phyloP scores from a whole-genome alignment of 176 grass and related monocot species.

The Musa beccarii region DNA sequence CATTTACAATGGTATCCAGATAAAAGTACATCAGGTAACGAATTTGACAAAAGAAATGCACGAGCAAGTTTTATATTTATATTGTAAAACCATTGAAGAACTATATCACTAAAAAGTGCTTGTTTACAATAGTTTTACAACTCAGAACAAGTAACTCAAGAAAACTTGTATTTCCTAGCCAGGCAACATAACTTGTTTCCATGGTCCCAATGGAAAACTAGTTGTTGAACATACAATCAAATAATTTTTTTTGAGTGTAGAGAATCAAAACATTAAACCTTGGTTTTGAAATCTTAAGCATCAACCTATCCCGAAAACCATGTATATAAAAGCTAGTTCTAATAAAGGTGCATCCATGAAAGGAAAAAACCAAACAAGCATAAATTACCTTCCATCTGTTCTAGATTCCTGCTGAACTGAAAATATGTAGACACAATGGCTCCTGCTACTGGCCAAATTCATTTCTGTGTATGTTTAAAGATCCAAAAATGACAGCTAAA shows the following conservation, averaged over 20 bases:
- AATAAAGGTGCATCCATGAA: background rate
- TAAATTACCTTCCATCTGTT: conserved; percentile 44
- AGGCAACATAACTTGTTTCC: background rate
- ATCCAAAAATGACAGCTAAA: conserved; percentile 18
- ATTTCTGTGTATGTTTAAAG: conserved; percentile 51
- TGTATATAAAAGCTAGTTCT: background rate
- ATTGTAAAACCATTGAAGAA: background rate
- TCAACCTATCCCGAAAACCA: background rate
- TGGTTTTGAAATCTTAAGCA: background rate
- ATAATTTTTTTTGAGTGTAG: background rate
- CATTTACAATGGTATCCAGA: background rate
- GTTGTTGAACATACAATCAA: background rate
- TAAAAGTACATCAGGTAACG: background rate
- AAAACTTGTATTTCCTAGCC: background rate
- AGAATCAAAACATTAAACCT: background rate
- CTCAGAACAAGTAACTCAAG: background rate
- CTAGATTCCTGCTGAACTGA: conserved; percentile 53
- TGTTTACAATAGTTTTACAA: background rate
- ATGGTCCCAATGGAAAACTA: background rate
- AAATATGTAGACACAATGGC: conserved; percentile 85
- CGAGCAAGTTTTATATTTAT: background rate
- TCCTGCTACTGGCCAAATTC: conserved; percentile 87
- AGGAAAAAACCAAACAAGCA: background rate
- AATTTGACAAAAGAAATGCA: background rate
- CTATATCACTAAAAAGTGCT: background rate